Evolutionary conservation across 148 eudicot species (phyloP).

Genomic region (Fallopia convolvulus): DNA sequence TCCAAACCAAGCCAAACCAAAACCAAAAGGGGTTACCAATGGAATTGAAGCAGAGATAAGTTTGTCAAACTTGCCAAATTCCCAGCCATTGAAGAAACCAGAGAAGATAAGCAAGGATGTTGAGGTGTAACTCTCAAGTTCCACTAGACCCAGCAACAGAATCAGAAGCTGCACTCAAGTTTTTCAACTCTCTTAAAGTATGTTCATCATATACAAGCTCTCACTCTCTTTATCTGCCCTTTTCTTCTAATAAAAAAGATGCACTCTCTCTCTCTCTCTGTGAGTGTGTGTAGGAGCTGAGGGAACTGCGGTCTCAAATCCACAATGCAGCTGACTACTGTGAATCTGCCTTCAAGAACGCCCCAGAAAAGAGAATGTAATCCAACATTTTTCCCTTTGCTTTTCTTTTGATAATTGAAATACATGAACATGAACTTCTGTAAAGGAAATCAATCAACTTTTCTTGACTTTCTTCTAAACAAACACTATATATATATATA

Average conservation of each 20-base stretch:
- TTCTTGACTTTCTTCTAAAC: not conserved
- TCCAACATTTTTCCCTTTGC: not conserved
- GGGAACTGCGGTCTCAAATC: slow-evolving; percentile 43
- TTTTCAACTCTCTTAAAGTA: slow-evolving; percentile 41
- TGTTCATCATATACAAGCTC: not conserved
- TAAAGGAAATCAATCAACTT: no score
- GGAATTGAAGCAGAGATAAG: no score
- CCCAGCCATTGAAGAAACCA: no score
- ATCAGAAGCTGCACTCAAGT: slow-evolving; percentile 18
- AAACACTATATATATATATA: no score
- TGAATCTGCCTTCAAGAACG: slow-evolving; percentile 26
- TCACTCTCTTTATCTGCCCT: not conserved
- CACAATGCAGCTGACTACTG: slow-evolving; percentile 51
- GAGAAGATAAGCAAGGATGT: not conserved
- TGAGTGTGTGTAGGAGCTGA: slow-evolving; percentile 29
- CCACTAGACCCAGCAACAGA: slow-evolving; percentile 8
- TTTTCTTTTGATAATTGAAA: not conserved
- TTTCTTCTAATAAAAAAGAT: no score
- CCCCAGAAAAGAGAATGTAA: slow-evolving; percentile 35
- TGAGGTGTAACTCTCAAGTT: not conserved
- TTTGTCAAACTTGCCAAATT: no score
- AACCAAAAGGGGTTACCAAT: no score
- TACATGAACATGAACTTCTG: no score
- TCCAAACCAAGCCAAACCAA: no score
- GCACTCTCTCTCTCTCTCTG: no score